Conservation (phyloP, 352 stramenopile species). For the Phytophthora multivora region DNA sequence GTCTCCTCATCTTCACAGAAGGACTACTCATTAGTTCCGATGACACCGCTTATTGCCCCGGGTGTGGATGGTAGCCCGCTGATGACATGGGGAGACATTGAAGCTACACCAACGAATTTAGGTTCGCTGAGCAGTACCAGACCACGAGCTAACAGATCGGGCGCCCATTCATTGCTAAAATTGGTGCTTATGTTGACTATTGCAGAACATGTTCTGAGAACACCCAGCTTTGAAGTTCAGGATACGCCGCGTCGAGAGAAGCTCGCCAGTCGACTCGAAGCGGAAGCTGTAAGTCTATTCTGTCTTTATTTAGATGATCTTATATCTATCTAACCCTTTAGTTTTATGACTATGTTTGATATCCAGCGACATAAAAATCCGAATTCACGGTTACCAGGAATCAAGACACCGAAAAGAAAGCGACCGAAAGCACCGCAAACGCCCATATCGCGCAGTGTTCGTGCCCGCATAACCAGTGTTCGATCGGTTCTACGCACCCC, state of each 20-base stretch:
- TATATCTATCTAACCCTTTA: neutral
- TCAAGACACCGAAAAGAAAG: slow-evolving; percentile 36
- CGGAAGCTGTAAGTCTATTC: slow-evolving; percentile 47
- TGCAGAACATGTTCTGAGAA: slow-evolving; percentile 44
- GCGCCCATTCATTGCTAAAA: too few species aligned
- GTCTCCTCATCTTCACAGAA: slow-evolving; percentile 13
- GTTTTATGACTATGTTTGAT: neutral
- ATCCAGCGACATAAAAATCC: slow-evolving; percentile 32
- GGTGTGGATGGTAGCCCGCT: slow-evolving; percentile 75
- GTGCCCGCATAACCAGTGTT: slow-evolving; percentile 57
- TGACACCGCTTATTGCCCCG: slow-evolving; percentile 80
- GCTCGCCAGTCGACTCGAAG: slow-evolving; percentile 63
- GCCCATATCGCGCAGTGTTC: slow-evolving; percentile 41
- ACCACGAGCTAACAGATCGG: too few species aligned
- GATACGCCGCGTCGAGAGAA: slow-evolving; percentile 69
- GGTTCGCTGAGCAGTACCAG: slow-evolving; percentile 35
- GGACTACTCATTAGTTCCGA: slow-evolving; percentile 64
- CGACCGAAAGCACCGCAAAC: slow-evolving; percentile 26
- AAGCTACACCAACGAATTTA: slow-evolving; percentile 75
- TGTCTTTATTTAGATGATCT: neutral
- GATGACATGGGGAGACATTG: slow-evolving; percentile 88
- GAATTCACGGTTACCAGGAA: slow-evolving; percentile 19
- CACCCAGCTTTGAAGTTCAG: slow-evolving; percentile 68
- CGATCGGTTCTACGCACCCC: slow-evolving; percentile 51
- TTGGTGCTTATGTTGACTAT: neutral